Percentiles rank a stretch among this genome's conserved stretches.
Evolutionary conservation across 2,329 filamentous ascomycete genomes (phyloP).

Genomic region (Trichoderma atrobrunneum): DNA sequence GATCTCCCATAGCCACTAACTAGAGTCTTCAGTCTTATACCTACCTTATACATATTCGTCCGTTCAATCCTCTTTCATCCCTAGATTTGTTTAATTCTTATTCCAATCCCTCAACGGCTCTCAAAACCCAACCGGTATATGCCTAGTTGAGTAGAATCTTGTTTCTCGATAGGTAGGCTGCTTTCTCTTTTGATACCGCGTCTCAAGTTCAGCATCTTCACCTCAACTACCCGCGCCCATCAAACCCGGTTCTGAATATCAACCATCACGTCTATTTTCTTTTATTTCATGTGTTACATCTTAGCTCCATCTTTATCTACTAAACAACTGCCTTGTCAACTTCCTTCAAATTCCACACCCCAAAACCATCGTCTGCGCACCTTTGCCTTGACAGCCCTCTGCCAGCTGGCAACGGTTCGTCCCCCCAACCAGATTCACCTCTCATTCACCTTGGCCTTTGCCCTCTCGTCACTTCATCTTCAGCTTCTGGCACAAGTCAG

Average conservation of each 20-base stretch:
- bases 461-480: background rate
- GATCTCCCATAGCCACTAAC: background rate
- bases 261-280: background rate
- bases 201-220: background rate
- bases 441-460: background rate
- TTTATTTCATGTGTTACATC: too few species aligned
- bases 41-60: background rate
- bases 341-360: background rate
- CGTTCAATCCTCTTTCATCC: background rate
- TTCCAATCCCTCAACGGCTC: background rate
- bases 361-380: background rate
- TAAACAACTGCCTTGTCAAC: background rate
- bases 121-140: background rate
- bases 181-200: background rate
- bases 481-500: background rate
- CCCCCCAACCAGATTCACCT: background rate
- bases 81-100: background rate
- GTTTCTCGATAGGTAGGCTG: background rate
- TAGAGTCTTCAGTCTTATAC: background rate
- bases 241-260: background rate
- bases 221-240: background rate
- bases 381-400: background rate
- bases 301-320: background rate
- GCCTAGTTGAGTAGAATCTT: background rate
- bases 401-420: background rate